Conservation (phyloP, 179 eudicot species). For the Pouteria campechiana region DNA sequence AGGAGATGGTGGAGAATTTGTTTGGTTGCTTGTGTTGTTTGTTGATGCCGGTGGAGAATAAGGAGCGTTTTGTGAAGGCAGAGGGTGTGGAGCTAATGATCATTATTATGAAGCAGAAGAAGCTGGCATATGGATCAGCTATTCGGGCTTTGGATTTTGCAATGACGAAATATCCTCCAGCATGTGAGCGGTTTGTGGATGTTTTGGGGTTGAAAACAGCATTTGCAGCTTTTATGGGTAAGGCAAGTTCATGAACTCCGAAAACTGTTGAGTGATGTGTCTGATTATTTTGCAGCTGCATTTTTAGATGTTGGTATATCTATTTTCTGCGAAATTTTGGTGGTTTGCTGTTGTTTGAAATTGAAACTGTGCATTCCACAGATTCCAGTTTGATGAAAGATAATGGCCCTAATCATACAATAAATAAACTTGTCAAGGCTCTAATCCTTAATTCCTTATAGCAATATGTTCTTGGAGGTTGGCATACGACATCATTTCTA, state of each 20-base stretch:
- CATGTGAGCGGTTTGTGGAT: conserved; percentile 96
- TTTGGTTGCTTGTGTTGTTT: conserved; percentile 94
- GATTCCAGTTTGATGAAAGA: too few relatives aligned
- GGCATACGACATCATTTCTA: too few relatives aligned
- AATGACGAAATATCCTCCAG: conserved; percentile 91
- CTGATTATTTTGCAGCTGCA: too few relatives aligned
- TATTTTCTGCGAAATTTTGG: too few relatives aligned
- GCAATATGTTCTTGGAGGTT: too few relatives aligned
- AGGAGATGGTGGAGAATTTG: conserved; percentile 98
- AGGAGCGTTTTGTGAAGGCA: conserved; percentile 87
- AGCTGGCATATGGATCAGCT: conserved; percentile 84
- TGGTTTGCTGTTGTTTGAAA: too few relatives aligned
- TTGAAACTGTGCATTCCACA: too few relatives aligned
- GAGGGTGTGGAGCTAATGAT: conserved; percentile 99
- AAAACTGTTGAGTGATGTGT: too few relatives aligned
- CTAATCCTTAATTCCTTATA: too few relatives aligned
- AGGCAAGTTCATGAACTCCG: conserved; percentile 73
- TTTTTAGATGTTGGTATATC: too few relatives aligned
- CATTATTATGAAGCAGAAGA: conserved; percentile 97
- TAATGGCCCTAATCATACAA: too few relatives aligned
- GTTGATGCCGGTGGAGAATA: conserved; percentile 97
- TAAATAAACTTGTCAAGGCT: too few relatives aligned
- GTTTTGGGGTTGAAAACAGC: conserved; percentile 97
- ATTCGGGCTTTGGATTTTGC: conserved; percentile 93
- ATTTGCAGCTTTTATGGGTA: conserved; percentile 99